A percentile compares a stretch with the other conserved stretches of the same genome.
These are phyloP conservation scores for Castanea crenata DNA, from an alignment of 306 rosid genomes.

Conservation along the genomic window DNA sequence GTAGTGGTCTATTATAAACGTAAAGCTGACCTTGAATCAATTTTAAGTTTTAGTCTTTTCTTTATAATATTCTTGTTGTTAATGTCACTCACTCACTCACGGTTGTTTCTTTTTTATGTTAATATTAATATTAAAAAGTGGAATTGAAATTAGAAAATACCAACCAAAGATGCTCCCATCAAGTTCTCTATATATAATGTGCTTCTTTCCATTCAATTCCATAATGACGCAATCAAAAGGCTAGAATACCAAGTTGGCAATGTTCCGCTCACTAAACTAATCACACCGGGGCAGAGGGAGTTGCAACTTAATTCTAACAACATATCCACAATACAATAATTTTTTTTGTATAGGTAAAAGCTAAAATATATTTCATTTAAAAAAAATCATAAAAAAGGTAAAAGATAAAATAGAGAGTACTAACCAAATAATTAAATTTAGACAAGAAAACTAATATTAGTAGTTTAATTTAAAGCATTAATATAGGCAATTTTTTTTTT, in stretches of 20 bases:
- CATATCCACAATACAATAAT: not conserved
- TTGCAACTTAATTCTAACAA: not conserved
- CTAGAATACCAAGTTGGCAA: constrained; percentile 80
- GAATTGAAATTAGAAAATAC: constrained; percentile 16
- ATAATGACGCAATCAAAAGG: constrained; percentile 64
- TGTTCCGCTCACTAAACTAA: constrained; percentile 59
- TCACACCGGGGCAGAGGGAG: constrained; percentile 47
- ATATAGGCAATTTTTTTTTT: not conserved
- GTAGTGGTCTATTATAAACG: no score
- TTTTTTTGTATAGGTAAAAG: no score
- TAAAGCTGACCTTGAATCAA: no score
- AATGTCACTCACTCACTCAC: not conserved
- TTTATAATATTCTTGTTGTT: not conserved
- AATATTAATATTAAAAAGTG: not conserved
- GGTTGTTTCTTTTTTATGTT: not conserved
- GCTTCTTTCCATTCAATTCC: constrained; percentile 82
- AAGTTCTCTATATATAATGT: constrained; percentile 59
- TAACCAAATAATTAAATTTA: not conserved
- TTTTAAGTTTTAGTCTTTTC: no score
- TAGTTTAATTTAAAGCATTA: not conserved
- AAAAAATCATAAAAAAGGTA: no score
- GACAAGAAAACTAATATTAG: not conserved
- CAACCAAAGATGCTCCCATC: constrained; percentile 59
- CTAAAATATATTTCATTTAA: no score
- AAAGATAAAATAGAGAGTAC: not conserved